These are phyloP conservation scores for Combretum micranthum DNA, from an alignment of 345 rosid species.

Conservation along the genomic window DNA sequence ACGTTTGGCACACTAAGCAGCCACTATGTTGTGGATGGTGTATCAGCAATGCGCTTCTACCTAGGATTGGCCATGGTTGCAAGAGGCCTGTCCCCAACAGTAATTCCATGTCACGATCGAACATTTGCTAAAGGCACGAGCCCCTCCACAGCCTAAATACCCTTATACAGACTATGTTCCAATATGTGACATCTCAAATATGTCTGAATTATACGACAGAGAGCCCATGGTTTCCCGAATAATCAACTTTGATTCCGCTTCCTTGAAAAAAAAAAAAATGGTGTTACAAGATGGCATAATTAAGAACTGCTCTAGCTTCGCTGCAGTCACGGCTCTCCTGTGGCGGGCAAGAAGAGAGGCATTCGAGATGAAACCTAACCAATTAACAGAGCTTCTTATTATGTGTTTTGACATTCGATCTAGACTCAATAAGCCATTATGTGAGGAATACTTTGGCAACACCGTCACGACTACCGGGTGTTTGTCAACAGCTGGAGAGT, in stretches of 20 bases:
- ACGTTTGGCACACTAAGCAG: conserved; percentile 19
- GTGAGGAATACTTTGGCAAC: conserved; percentile 9
- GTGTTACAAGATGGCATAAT: conserved; percentile 7
- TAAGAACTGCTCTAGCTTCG: conserved; percentile 9
- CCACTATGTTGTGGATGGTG: conserved; percentile 29
- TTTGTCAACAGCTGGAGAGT: conserved; percentile 9
- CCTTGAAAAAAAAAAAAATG: conserved; percentile 1
- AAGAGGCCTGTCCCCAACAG: conserved; percentile 16
- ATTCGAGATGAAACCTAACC: conserved; percentile 9
- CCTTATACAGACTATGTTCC: conserved; percentile 19
- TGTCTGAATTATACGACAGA: background rate
- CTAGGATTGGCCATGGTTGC: conserved; percentile 28
- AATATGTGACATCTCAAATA: conserved; percentile 19
- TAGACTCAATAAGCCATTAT: conserved; percentile 3
- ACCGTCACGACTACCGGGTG: conserved; percentile 4
- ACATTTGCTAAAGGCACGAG: conserved; percentile 16
- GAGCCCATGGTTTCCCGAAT: conserved; percentile 1
- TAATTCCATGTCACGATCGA: conserved; percentile 24
- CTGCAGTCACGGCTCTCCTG: conserved; percentile 6
- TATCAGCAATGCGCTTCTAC: conserved; percentile 27
- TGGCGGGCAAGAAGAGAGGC: conserved; percentile 12
- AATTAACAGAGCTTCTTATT: conserved; percentile 1
- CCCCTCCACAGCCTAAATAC: conserved; percentile 18
- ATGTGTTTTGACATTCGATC: conserved; percentile 7
- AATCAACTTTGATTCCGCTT: conserved; percentile 2